A percentile compares a stretch with the other conserved stretches of the same genome.
These are phyloP conservation scores for Bombardia bombarda DNA, from an alignment of 495 filamentous ascomycete species.

Conservation along the genomic window DNA sequence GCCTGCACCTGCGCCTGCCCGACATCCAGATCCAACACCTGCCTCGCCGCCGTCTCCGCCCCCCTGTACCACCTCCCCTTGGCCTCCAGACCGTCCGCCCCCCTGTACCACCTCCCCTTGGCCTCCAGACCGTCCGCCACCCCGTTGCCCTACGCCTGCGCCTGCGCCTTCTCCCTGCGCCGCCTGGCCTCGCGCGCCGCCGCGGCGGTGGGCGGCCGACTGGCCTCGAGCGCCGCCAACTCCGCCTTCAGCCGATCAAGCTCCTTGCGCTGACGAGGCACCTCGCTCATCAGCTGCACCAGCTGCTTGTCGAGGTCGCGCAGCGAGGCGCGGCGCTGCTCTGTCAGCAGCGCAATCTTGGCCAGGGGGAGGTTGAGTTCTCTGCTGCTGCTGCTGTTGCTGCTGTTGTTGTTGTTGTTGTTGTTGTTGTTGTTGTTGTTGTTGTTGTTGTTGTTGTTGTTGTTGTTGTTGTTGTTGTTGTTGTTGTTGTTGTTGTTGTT, in stretches of 20 bases:
- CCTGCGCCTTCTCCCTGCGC: conserved; percentile 56
- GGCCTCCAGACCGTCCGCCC: conserved; percentile 76
- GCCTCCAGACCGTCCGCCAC: conserved; percentile 76
- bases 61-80: conserved; percentile 75
- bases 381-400: too few species aligned
- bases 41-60: conserved; percentile 58
- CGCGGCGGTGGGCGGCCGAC: conserved; percentile 55
- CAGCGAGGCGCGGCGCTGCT: conserved; percentile 52
- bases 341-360: conserved; percentile 50
- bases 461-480: too few species aligned
- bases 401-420: neutral
- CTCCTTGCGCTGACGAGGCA: conserved; percentile 68
- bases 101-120: conserved; percentile 73
- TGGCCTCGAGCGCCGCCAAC: conserved; percentile 59
- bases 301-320: conserved; percentile 61
- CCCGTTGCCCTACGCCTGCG: too few species aligned
- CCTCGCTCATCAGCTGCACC: conserved; percentile 50
- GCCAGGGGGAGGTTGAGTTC: conserved; percentile 47
- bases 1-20: too few species aligned
- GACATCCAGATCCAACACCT: conserved; percentile 54
- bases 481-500: too few species aligned
- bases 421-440: too few species aligned
- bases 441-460: too few species aligned
- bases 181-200: conserved; percentile 74
- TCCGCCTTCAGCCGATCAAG: conserved; percentile 65